phyloP scores from a whole-genome alignment of 2,329 filamentous ascomycete genomes.

The Neurospora crassa region DNA sequence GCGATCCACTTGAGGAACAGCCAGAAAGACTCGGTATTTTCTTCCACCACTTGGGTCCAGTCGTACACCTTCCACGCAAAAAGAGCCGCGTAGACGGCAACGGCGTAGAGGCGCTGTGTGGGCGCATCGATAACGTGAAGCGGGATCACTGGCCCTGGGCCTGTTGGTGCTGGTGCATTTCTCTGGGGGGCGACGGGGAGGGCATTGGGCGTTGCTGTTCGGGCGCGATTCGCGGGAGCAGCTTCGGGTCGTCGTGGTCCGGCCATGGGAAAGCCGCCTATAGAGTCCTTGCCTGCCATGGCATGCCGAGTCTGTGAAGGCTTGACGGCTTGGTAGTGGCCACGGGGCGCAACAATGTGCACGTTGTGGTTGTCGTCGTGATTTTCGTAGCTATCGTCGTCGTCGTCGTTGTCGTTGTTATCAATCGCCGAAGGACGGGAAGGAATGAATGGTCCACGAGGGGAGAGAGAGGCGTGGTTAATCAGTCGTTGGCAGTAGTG shows the following conservation, averaged over 20 bases:
- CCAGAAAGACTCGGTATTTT: conserved; percentile 79
- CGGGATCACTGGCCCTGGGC: conserved; percentile 61
- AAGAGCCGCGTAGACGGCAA: conserved; percentile 66
- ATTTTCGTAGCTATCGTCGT: background rate
- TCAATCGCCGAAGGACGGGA: background rate
- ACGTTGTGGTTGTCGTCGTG: background rate
- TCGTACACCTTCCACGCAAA: conserved; percentile 82
- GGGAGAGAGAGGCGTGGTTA: background rate
- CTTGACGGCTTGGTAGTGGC: background rate
- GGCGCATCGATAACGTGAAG: conserved; percentile 77
- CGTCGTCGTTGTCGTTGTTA: background rate
- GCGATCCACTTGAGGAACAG: conserved; percentile 89
- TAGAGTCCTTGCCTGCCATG: conserved; percentile 13
- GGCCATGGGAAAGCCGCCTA: conserved; percentile 18
- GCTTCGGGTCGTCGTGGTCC: conserved; percentile 13
- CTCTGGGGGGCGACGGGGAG: conserved; percentile 41
- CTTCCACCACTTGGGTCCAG: conserved; percentile 67
- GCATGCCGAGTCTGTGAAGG: conserved; percentile 14
- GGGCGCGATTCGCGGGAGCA: conserved; percentile 5
- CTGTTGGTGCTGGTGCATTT: conserved; percentile 18
- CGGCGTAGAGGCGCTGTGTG: conserved; percentile 79
- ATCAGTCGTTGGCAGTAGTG: background rate
- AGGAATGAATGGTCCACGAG: background rate
- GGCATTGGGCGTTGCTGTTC: background rate
- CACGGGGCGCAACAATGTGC: background rate